Conservation (phyloP, 176 grass and related monocot genomes). For the Aegilops longissima region DNA sequence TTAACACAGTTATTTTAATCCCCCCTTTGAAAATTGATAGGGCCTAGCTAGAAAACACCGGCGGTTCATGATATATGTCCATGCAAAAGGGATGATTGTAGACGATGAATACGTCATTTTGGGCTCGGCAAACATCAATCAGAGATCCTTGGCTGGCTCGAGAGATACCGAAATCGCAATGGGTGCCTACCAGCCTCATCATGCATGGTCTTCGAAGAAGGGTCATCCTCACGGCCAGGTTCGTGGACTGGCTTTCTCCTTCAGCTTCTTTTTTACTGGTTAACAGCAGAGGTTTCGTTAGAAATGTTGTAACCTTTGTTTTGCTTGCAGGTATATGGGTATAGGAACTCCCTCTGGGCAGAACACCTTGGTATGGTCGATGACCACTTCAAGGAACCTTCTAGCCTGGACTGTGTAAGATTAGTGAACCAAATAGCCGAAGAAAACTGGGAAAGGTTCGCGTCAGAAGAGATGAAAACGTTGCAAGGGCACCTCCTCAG, state of each 20-base stretch:
- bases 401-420: slow-evolving; percentile 57
- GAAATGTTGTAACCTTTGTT: background rate
- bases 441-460: slow-evolving; percentile 64
- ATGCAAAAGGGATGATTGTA: slow-evolving; percentile 94
- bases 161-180: slow-evolving; percentile 99
- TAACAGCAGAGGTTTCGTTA: background rate
- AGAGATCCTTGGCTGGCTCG: slow-evolving; percentile 81
- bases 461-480: slow-evolving; percentile 38
- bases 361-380: slow-evolving; percentile 80
- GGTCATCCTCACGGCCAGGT: slow-evolving; percentile 88
- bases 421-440: slow-evolving; percentile 70
- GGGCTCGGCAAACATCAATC: slow-evolving; percentile 97
- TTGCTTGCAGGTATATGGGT: slow-evolving; percentile 71
- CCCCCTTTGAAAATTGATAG: slow-evolving; percentile 33
- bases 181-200: slow-evolving; percentile 92
- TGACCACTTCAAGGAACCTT: slow-evolving; percentile 58
- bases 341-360: slow-evolving; percentile 84
- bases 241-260: background rate
- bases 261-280: background rate
- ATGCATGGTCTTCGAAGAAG: slow-evolving; percentile 66
- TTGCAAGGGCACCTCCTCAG: slow-evolving; percentile 82
- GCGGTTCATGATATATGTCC: slow-evolving; percentile 98
- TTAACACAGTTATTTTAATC: background rate
- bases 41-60: slow-evolving; percentile 58
- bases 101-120: slow-evolving; percentile 91